Base-by-base conservation (phyloP, 23 red algal species). In the Porphyridium purpureum region DNA sequence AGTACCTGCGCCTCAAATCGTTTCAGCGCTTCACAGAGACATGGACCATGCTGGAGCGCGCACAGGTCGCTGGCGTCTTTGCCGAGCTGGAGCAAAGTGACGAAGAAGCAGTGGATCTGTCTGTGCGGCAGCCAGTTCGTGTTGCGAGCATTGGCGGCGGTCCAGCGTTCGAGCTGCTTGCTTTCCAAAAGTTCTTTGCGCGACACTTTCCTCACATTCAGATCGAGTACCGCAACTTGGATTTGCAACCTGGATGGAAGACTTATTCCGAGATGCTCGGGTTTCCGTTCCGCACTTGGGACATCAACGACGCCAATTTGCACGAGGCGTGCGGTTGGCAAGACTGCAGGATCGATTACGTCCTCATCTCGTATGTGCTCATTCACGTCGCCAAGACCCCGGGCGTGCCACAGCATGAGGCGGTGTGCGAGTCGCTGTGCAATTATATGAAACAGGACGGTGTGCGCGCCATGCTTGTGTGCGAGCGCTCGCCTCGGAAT, bases 261-360 rank as follows among this genome's bases (percentile, higher is more conserved):
- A 7, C 35, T 7, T 42, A 8, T 42, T 42, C 7, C 35, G 35
- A 7, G 35, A n/a, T 8, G 35, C 35, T 42, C 7, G 35, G n/a
- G 7, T 7, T 42, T n/a, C 7, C 7, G 35, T 42, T 42, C n/a
- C 7, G 35, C n/a, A n/a, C n/a, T 7, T 42, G 35, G 35, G 35
- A 42, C n/a, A n/a, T 42, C 35, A n/a, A n/a, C 7, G 35, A 42
- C 35, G 35, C 7, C n/a, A n/a, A 42, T n/a, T n/a, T n/a, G n/a
- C n/a, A n/a, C n/a, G n/a, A n/a, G n/a, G 35, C 7, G 35, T 42
- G n/a, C n/a, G 35, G 7, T 42, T 7, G 35, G n/a, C 7, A 42
- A 42, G 35, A n/a, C 35, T 42, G 35, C 7, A n/a, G 35, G 35
- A n/a, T n/a, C 35, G 35, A 42, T 42, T 42, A 42, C n/a, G 35